Conservation (phyloP, 1,284 basidiomycete species). For the Abortiporus biennis region DNA sequence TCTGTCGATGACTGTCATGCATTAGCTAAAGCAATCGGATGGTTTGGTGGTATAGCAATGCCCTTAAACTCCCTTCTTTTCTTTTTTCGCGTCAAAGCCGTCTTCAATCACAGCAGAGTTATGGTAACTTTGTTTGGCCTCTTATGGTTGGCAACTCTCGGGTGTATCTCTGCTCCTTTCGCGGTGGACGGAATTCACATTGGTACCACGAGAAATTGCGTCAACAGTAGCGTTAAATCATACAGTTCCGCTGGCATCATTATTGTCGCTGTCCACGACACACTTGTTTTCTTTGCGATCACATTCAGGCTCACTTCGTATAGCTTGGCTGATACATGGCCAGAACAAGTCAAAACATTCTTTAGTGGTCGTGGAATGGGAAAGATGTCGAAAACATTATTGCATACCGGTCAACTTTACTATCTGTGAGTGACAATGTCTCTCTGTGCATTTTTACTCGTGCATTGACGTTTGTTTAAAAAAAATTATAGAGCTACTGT, state of each 20-base stretch:
- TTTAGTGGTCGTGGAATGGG: conserved; percentile 2
- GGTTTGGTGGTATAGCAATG: not conserved
- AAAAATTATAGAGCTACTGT: conserved; percentile 21
- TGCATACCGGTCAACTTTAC: conserved; percentile 1
- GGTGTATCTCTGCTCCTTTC: conserved; percentile 15
- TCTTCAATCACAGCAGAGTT: conserved; percentile 21
- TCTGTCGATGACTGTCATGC: not conserved
- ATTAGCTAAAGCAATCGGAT: not conserved
- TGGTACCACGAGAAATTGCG: conserved; percentile 12
- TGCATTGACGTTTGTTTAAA: not conserved
- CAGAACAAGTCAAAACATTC: not conserved
- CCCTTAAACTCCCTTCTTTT: conserved; percentile 28
- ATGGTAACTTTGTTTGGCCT: conserved; percentile 21
- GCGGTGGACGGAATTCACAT: conserved; percentile 21
- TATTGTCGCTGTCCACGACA: conserved; percentile 21
- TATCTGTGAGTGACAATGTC: conserved; percentile 6
- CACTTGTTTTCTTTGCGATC: no score
- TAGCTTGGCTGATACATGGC: conserved; percentile 4
- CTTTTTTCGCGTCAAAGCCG: conserved; percentile 29
- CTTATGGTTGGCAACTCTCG: conserved; percentile 26
- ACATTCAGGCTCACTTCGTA: conserved; percentile 11
- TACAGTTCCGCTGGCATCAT: conserved; percentile 18
- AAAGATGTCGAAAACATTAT: not conserved
- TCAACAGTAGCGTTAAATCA: conserved; percentile 14
- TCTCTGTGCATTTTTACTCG: not conserved